These are phyloP conservation scores for Pigoraptor vietnamica DNA, from an alignment of 78 protist genomes.

Conservation along the genomic window DNA sequence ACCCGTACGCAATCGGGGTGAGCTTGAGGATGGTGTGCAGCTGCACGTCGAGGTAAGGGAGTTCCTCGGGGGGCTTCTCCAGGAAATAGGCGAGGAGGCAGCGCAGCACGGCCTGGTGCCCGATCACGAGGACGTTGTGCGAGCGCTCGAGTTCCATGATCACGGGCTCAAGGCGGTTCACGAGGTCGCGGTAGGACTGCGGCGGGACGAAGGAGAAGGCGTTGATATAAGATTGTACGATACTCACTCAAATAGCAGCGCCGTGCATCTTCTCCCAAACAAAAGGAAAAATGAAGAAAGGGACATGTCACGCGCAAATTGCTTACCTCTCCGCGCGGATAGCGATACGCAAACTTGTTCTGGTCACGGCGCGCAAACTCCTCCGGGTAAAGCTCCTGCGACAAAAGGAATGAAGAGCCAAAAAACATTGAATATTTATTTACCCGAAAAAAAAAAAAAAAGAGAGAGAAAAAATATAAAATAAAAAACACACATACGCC, in stretches of 20 bases:
- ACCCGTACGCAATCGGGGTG: neutral
- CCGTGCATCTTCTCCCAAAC: too few species aligned
- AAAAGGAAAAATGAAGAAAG: too few species aligned
- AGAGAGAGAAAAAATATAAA: too few species aligned
- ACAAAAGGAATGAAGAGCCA: conserved; percentile 47
- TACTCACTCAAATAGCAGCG: too few species aligned
- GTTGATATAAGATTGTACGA: too few species aligned
- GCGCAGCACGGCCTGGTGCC: conserved; percentile 75
- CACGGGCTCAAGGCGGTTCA: conserved; percentile 79
- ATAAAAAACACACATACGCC: too few species aligned
- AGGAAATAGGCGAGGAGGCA: conserved; percentile 68
- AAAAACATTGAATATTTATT: too few species aligned
- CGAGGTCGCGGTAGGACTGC: conserved; percentile 78
- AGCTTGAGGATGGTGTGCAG: conserved; percentile 69
- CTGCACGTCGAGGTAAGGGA: conserved; percentile 51
- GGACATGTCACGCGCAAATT: too few species aligned
- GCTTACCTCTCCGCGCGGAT: conserved; percentile 90
- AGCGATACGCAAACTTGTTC: conserved; percentile 77
- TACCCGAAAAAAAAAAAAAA: neutral
- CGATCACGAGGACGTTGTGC: neutral
- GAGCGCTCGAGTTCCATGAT: conserved; percentile 78
- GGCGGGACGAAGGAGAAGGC: too few species aligned
- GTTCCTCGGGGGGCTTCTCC: conserved; percentile 52
- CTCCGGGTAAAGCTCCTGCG: conserved; percentile 45
- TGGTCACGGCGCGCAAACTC: conserved; percentile 52